phyloP scores from a whole-genome alignment of 2,329 filamentous ascomycete species.

The Penicillium vulpinum region DNA sequence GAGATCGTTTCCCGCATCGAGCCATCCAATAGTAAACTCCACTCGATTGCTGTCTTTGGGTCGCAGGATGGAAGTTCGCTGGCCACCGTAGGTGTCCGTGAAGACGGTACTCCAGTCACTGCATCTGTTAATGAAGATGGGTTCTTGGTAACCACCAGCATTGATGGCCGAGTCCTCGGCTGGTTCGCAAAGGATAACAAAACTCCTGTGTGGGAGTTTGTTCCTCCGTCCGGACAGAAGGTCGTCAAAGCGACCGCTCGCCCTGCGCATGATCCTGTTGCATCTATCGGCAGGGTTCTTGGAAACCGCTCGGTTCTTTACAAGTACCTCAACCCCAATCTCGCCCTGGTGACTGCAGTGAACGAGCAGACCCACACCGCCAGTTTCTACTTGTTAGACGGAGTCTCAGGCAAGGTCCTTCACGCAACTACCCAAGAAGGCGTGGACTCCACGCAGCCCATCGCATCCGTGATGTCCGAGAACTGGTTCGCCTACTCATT shows the following conservation, averaged over 20 bases:
- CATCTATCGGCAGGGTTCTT: conserved; percentile 91
- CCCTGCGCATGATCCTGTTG: conserved; percentile 78
- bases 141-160: conserved; percentile 44
- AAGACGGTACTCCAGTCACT: conserved; percentile 37
- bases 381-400: conserved; percentile 78
- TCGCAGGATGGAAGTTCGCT: conserved; percentile 20
- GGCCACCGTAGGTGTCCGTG: conserved; percentile 33
- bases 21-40: conserved; percentile 25
- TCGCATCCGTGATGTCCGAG: conserved; percentile 79
- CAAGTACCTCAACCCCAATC: conserved; percentile 93
- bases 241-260: conserved; percentile 68
- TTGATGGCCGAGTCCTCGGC: conserved; percentile 45
- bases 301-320: conserved; percentile 92
- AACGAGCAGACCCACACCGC: conserved; percentile 58
- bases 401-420: conserved; percentile 78
- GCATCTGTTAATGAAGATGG: conserved; percentile 32
- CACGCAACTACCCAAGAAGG: conserved; percentile 69
- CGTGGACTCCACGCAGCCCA: conserved; percentile 71
- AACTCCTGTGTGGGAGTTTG: conserved; percentile 69
- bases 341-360: conserved; percentile 71
- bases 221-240: conserved; percentile 63
- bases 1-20: conserved; percentile 37
- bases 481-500: conserved; percentile 95
- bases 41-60: conserved; percentile 35
- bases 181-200: conserved; percentile 43